Conservation (phyloP, 2,329 filamentous ascomycete genomes). For the Claviceps maximensis region DNA sequence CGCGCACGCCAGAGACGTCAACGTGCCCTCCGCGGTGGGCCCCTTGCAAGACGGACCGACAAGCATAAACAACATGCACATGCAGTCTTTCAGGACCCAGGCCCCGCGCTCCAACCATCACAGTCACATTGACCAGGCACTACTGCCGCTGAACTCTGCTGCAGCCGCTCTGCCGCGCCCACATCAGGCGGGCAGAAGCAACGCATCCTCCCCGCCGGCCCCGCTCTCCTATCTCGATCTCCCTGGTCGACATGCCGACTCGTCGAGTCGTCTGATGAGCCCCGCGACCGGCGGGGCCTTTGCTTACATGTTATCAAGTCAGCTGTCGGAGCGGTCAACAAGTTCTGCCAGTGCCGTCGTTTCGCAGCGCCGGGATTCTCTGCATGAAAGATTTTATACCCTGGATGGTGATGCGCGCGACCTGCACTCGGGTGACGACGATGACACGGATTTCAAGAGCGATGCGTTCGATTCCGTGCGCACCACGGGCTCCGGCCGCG, state of each 20-base stretch:
- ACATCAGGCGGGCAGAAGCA: conserved; percentile 25
- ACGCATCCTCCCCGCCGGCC: conserved; percentile 42
- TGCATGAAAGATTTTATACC: conserved; percentile 36
- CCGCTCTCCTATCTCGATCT: conserved; percentile 32
- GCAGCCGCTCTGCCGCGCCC: conserved; percentile 11
- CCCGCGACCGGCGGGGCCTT: conserved; percentile 26
- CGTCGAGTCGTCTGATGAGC: conserved; percentile 33
- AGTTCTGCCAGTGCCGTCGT: conserved; percentile 26
- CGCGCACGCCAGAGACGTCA: conserved; percentile 28
- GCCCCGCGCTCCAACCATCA: conserved; percentile 5
- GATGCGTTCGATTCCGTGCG: conserved; percentile 69
- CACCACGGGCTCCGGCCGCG: conserved; percentile 54
- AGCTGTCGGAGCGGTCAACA: conserved; percentile 29
- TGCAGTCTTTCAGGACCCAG: conserved; percentile 5
- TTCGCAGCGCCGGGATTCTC: conserved; percentile 22
- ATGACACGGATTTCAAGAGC: conserved; percentile 66
- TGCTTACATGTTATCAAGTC: conserved; percentile 25
- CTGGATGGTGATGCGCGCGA: conserved; percentile 52
- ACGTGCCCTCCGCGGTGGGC: conserved; percentile 16
- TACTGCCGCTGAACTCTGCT: conserved; percentile 8
- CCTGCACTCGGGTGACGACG: conserved; percentile 56
- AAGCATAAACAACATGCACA: neutral
- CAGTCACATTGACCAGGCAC: conserved; percentile 7
- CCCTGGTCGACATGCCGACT: conserved; percentile 42
- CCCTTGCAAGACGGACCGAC: conserved; percentile 3